phyloP scores from a whole-genome alignment of 345 rosid species.

The Ceriops tagal region DNA sequence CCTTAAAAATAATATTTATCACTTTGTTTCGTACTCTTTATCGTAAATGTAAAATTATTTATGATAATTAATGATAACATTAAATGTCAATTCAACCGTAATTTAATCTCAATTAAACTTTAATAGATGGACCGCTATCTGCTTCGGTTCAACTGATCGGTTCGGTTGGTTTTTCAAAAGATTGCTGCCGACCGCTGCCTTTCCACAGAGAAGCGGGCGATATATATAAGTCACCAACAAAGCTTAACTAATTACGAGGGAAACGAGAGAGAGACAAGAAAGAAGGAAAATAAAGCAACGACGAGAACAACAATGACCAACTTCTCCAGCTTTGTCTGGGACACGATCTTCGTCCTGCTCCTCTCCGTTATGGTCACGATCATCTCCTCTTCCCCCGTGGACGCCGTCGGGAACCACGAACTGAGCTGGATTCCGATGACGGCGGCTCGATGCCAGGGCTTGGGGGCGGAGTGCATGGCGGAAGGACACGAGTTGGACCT shows the following conservation, averaged over 20 bases:
- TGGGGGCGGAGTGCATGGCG: conserved; percentile 51
- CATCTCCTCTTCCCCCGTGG: conserved; percentile 22
- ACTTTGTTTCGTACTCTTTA: no score
- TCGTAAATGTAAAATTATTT: no score
- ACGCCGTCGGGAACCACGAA: conserved; percentile 20
- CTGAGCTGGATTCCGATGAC: conserved; percentile 41
- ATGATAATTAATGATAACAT: no score
- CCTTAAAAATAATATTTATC: no score
- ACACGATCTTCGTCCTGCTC: conserved; percentile 11
- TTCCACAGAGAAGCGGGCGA: background rate
- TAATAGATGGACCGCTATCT: no score
- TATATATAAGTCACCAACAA: background rate
- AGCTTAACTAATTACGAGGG: background rate
- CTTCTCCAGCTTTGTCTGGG: conserved; percentile 26
- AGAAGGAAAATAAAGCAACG: background rate
- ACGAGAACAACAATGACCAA: conserved; percentile 35
- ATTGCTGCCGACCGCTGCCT: conserved; percentile 7
- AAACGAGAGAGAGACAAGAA: background rate
- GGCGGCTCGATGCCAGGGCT: conserved; percentile 41
- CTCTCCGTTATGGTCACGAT: conserved; percentile 16
- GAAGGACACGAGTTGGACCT: conserved; percentile 42
- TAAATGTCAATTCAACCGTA: no score
- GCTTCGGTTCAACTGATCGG: no score
- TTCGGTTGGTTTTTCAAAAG: no score
- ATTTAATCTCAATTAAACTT: no score